These are phyloP conservation scores for Fusarium brevicatenulatum DNA, from an alignment of 2,329 filamentous ascomycete genomes.

Conservation along the genomic window DNA sequence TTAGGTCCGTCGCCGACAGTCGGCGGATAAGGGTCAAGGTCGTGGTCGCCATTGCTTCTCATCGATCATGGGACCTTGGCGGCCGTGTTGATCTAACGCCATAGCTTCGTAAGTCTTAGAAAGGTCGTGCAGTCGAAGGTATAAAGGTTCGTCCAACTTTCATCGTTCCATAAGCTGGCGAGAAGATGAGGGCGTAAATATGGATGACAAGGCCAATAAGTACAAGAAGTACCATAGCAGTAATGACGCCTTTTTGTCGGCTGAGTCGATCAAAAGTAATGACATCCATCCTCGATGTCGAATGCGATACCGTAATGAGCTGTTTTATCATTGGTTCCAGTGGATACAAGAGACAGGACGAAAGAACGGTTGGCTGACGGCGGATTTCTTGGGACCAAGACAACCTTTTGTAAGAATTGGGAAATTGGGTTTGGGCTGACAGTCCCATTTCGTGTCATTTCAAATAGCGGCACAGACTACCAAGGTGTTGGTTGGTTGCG, in stretches of 20 bases:
- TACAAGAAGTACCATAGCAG: neutral
- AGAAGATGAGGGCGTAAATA: neutral
- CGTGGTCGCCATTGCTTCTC: rapidly evolving
- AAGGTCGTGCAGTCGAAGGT: rapidly evolving
- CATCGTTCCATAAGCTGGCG: neutral
- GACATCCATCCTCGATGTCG: neutral
- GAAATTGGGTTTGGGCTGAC: neutral
- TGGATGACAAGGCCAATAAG: neutral
- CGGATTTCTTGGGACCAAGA: neutral
- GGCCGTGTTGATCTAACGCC: rapidly evolving
- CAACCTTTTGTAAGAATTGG: neutral
- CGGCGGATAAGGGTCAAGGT: rapidly evolving
- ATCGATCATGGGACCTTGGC: rapidly evolving
- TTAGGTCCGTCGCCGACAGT: neutral
- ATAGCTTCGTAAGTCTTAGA: neutral
- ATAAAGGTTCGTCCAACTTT: neutral
- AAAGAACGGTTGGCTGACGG: neutral
- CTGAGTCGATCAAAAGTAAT: neutral
- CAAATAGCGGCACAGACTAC: neutral
- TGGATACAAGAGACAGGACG: neutral
- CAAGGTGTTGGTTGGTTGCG: neutral
- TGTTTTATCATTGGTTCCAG: neutral
- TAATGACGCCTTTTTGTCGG: neutral
- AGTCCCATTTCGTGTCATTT: neutral
- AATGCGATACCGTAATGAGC: rapidly evolving